These are phyloP conservation scores for Arachnopeziza araneosa DNA, from an alignment of 2,329 filamentous ascomycete species.

Conservation along the genomic window DNA sequence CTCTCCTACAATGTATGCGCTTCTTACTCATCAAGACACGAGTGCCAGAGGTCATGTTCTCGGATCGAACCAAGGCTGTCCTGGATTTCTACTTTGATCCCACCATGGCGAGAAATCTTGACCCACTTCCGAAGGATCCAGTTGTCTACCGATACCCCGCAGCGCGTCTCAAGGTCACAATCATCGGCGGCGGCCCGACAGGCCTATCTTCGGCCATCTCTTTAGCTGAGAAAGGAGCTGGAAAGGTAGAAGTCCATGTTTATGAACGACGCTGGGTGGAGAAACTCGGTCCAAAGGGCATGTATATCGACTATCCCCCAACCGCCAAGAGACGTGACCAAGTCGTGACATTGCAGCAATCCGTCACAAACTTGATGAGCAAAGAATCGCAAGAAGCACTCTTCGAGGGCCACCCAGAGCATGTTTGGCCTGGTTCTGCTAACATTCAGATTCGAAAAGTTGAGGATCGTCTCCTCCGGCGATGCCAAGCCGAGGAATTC, in stretches of 20 bases:
- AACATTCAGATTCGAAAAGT: slow-evolving; percentile 5
- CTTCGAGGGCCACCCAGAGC: slow-evolving; percentile 1
- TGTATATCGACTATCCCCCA: slow-evolving; percentile 2
- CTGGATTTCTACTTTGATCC: slow-evolving; percentile 4
- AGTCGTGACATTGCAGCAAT: slow-evolving; percentile 3
- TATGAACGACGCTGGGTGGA: slow-evolving; percentile 4
- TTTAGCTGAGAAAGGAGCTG: slow-evolving; percentile 2
- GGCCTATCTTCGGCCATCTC: slow-evolving; percentile 3
- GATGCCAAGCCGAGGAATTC: slow-evolving; percentile 1
- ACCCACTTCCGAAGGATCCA: slow-evolving; percentile 1
- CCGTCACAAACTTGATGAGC: slow-evolving; percentile 4
- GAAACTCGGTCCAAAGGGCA: neutral
- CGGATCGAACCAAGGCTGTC: slow-evolving; percentile 1
- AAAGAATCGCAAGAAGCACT: neutral
- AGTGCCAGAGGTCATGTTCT: slow-evolving; percentile 2
- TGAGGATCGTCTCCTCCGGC: slow-evolving; percentile 2
- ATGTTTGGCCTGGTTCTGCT: slow-evolving; percentile 2
- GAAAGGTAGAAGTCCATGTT: slow-evolving; percentile 2
- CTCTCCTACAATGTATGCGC: slow-evolving; percentile 5
- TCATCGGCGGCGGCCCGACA: slow-evolving; percentile 1
- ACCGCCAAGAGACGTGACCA: slow-evolving; percentile 1
- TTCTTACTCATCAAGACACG: slow-evolving; percentile 3
- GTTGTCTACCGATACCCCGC: slow-evolving; percentile 1
- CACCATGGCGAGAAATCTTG: slow-evolving; percentile 2
- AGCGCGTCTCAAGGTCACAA: slow-evolving; percentile 1